These are phyloP conservation scores for Fusarium nanum DNA, from an alignment of 2,329 filamentous ascomycete species.

Conservation along the genomic window DNA sequence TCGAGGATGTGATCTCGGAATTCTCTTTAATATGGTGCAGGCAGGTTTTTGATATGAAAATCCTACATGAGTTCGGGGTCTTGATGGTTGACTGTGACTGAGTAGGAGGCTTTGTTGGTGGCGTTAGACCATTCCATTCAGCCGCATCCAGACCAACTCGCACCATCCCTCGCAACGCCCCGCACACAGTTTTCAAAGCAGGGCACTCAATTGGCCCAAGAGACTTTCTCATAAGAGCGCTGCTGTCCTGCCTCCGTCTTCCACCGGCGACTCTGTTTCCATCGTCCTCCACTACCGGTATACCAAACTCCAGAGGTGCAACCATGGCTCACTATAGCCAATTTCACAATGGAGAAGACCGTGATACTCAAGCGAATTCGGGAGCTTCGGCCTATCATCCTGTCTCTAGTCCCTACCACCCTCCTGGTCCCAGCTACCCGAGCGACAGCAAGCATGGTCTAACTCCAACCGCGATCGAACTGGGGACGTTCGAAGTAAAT, in stretches of 20 bases:
- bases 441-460: background rate
- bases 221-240: background rate
- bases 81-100: background rate
- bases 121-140: background rate
- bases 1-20: too few species aligned
- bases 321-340: conserved; percentile 8
- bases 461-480: background rate
- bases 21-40: too few species aligned
- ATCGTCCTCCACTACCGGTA: rapidly evolving
- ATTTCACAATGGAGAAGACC: background rate
- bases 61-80: too few species aligned
- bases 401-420: rapidly evolving
- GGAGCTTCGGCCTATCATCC: background rate
- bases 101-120: background rate
- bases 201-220: background rate
- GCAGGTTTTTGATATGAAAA: too few species aligned
- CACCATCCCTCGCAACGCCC: background rate
- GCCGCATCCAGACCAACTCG: background rate
- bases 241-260: background rate
- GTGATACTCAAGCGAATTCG: background rate
- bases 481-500: background rate
- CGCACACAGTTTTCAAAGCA: background rate
- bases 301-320: background rate
- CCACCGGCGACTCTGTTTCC: background rate
- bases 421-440: background rate